These are phyloP conservation scores for Catharanthus roseus DNA, from an alignment of 257 asterid genomes.

Conservation along the genomic window DNA sequence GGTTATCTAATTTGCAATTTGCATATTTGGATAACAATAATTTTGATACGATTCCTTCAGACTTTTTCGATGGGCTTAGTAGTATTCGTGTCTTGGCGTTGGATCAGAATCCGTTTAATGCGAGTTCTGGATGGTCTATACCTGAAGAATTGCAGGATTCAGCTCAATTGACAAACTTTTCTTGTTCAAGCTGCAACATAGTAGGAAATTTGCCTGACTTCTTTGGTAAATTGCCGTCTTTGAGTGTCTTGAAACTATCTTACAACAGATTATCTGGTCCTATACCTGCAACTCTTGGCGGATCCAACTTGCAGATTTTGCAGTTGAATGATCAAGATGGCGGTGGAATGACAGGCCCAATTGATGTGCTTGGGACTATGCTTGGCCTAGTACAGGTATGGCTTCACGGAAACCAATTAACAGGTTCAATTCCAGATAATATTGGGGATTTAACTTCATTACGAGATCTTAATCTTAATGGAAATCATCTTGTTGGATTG, in stretches of 20 bases:
- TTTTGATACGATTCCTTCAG: conserved; percentile 59
- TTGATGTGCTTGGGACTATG: conserved; percentile 50
- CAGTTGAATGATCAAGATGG: conserved; percentile 74
- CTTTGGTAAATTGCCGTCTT: conserved; percentile 57
- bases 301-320: conserved; percentile 56
- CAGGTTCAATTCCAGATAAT: conserved; percentile 57
- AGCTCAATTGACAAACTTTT: conserved; percentile 60
- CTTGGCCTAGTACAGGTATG: conserved; percentile 43
- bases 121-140: conserved; percentile 59
- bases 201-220: conserved; percentile 70
- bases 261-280: conserved; percentile 48
- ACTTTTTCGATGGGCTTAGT: conserved; percentile 63
- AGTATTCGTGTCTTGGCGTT: conserved; percentile 52
- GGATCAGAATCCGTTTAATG: conserved; percentile 65
- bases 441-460: conserved; percentile 55
- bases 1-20: conserved; percentile 53
- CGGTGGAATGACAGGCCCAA: conserved; percentile 52
- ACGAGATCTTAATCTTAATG: conserved; percentile 45
- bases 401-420: conserved; percentile 71
- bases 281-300: conserved; percentile 45
- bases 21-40: conserved; percentile 59
- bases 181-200: conserved; percentile 58
- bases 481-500: conserved; percentile 60
- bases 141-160: conserved; percentile 50
- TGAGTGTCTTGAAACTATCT: conserved; percentile 40